Conservation (phyloP, 2,329 filamentous ascomycete species). For the Diaporthe helianthi region DNA sequence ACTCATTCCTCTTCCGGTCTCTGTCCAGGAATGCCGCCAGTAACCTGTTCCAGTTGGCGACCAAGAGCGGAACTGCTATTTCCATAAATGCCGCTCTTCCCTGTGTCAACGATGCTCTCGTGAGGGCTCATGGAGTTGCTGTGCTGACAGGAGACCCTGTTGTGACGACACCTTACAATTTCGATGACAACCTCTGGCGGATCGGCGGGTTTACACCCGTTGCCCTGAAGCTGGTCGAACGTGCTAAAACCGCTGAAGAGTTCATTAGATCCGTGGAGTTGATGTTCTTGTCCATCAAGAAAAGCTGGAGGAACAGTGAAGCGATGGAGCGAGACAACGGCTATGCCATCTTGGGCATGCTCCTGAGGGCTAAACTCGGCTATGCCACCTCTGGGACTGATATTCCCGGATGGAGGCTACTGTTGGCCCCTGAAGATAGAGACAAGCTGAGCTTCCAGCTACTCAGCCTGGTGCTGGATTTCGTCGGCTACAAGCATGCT, state of each 20-base stretch:
- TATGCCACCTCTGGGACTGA: conserved; percentile 49
- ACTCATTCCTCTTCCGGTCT: conserved; percentile 77
- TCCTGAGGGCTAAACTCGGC: conserved; percentile 84
- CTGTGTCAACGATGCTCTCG: conserved; percentile 87
- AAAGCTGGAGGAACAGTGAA: conserved; percentile 97
- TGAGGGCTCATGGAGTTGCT: conserved; percentile 79
- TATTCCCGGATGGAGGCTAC: conserved; percentile 48
- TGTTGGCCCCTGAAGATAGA: conserved; percentile 59
- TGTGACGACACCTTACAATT: conserved; percentile 78
- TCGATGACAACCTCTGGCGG: conserved; percentile 93
- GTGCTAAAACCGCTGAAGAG: conserved; percentile 72
- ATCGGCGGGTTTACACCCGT: conserved; percentile 90
- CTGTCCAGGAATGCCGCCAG: conserved; percentile 76
- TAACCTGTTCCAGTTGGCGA: conserved; percentile 72
- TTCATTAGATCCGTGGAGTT: conserved; percentile 82
- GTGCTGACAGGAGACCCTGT: conserved; percentile 84
- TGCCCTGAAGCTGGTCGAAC: conserved; percentile 83
- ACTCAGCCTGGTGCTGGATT: conserved; percentile 78
- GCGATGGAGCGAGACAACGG: conserved; percentile 97
- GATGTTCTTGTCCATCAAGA: conserved; percentile 83
- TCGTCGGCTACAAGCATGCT: conserved; percentile 86
- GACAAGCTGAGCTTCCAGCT: conserved; percentile 67
- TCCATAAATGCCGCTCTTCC: conserved; percentile 89
- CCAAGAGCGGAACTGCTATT: conserved; percentile 77
- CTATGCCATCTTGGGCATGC: conserved; percentile 84